Base-by-base conservation (phyloP, 2,329 filamentous ascomycete species). In the Cercospora berteroae region DNA sequence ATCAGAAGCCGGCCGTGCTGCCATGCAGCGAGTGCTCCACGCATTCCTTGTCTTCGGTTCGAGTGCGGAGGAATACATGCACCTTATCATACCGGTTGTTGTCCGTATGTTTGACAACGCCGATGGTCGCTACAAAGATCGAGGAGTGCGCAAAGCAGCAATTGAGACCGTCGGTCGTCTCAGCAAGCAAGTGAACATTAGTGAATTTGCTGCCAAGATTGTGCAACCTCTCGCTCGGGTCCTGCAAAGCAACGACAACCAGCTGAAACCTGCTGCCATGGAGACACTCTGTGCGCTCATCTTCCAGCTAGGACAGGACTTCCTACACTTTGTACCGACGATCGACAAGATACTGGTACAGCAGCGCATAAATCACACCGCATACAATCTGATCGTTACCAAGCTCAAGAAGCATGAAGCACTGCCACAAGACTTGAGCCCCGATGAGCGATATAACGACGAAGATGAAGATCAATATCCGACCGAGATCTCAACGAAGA, bases 1-100 rank as follows among this genome's bases (percentile, higher is more conserved):
- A 1, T 96, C 94, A 0, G 93, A 97, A 77, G 69, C 74, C 18
- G 73, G 74, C 5, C 70, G 71, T 42, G 69, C 73, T 44, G 76
- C 75, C 8, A 75, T 74, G 57, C 73, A 73, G 36, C 90, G 90
- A 73, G 94, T 99, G 4, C 84, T 99, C 25, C 95, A 98, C 77
- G 94, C 94, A 0, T 97, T 99, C 79, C 82, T 99, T 29, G 92
- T 99, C 0, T 99, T 99, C 77, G 96, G 96, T 1, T 90, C 94
- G 0, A 98, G 94, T 75, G 92, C 91, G 10, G 95, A 99, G 78
- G 95, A 99, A 78, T 99, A 99, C 79, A 99, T 99, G 95, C 95
- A 99, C 78, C 85, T 99, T 62, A 98, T 99, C 72, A 92, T 99
- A 61, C 95, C 95, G 0, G 93, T 96, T 39, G 93, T 99, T 75